A percentile compares a stretch with the other conserved stretches of the same genome.
These are phyloP conservation scores for Pseudonectria foliicola DNA, from an alignment of 2,329 filamentous ascomycete species.

Conservation along the genomic window DNA sequence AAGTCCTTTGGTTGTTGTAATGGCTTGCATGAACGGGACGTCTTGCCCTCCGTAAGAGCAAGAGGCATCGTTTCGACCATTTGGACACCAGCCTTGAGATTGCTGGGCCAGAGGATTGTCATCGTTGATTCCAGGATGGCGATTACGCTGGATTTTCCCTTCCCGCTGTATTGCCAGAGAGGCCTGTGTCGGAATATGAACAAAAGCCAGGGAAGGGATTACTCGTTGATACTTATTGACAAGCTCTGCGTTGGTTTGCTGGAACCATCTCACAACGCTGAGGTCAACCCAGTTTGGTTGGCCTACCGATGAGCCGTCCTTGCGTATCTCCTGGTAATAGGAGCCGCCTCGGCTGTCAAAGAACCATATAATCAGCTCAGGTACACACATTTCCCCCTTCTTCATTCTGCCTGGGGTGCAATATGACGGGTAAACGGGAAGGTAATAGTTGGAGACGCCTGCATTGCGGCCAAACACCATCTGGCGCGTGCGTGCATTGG, in stretches of 20 bases:
- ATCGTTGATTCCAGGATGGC: slow-evolving; percentile 40
- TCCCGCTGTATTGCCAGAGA: slow-evolving; percentile 18
- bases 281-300: slow-evolving; percentile 39
- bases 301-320: neutral
- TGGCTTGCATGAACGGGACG: slow-evolving; percentile 52
- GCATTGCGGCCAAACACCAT: slow-evolving; percentile 15
- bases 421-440: slow-evolving; percentile 30
- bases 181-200: slow-evolving; percentile 38
- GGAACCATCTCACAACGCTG: slow-evolving; percentile 39
- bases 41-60: slow-evolving; percentile 45
- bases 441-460: slow-evolving; percentile 37
- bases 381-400: slow-evolving; percentile 18
- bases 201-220: slow-evolving; percentile 41
- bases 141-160: slow-evolving; percentile 26
- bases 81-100: slow-evolving; percentile 37
- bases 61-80: slow-evolving; percentile 29
- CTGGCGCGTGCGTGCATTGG: slow-evolving; percentile 13
- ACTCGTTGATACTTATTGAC: slow-evolving; percentile 17
- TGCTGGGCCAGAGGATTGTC: slow-evolving; percentile 34
- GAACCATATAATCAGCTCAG: slow-evolving; percentile 55
- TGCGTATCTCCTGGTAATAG: slow-evolving; percentile 32
- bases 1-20: slow-evolving; percentile 47
- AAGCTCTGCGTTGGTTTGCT: slow-evolving; percentile 26
- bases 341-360: slow-evolving; percentile 58
- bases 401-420: slow-evolving; percentile 17